phyloP scores from a whole-genome alignment of 2,329 filamentous ascomycete species.

The Cladophialophora immunda region DNA sequence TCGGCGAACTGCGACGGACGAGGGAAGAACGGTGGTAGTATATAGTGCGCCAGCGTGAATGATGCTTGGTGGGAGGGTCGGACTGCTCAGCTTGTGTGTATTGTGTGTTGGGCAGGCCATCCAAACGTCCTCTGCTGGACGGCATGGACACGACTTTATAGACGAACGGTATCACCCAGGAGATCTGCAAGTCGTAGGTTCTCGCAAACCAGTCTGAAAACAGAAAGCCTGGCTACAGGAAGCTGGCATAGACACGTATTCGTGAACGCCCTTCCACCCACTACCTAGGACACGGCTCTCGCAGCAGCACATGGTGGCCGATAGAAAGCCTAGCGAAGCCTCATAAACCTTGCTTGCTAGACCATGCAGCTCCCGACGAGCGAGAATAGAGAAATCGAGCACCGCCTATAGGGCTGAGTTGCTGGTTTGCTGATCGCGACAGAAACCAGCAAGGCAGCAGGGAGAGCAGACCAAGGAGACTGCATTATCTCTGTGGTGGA shows the following conservation, averaged over 20 bases:
- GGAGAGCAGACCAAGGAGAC: background rate
- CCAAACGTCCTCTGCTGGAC: background rate
- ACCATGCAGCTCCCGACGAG: background rate
- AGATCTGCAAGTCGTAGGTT: background rate
- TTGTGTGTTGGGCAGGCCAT: background rate
- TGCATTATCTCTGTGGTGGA: background rate
- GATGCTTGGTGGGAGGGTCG: background rate
- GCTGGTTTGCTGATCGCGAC: background rate
- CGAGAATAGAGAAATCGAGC: background rate
- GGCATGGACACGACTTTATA: background rate
- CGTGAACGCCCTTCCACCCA: background rate
- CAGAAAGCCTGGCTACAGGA: background rate
- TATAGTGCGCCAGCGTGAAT: constrained; percentile 1
- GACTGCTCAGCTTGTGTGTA: background rate
- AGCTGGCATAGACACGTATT: background rate
- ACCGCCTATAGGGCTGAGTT: background rate
- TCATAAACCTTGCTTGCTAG: background rate
- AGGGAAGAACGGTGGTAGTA: background rate
- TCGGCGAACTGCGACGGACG: background rate
- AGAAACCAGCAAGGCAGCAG: background rate
- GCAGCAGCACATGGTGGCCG: background rate
- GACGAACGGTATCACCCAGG: background rate
- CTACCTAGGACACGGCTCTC: background rate
- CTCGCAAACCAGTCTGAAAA: background rate
- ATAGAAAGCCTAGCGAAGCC: background rate